These are phyloP conservation scores for Fennellomyces sp. DNA, from an alignment of 371 early-diverging fungal species.

Conservation along the genomic window DNA sequence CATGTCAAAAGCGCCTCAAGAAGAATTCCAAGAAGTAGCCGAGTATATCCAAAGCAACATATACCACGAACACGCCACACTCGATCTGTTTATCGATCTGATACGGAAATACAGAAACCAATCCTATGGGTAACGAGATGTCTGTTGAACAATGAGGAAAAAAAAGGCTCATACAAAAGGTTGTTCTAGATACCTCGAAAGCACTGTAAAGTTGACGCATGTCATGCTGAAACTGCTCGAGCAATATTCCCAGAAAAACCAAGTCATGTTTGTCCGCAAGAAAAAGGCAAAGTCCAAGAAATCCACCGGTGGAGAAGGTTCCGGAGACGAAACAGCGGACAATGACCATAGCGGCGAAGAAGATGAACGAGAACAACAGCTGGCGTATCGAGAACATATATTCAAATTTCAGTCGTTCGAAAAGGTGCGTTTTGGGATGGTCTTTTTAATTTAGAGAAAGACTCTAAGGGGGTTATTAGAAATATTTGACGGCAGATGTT, in stretches of 20 bases:
- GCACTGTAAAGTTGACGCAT: constrained; percentile 59
- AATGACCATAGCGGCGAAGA: constrained; percentile 30
- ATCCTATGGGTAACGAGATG: constrained; percentile 38
- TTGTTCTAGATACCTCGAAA: constrained; percentile 53
- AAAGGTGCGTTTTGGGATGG: constrained; percentile 40
- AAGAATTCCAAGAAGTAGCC: constrained; percentile 60
- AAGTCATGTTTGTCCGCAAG: constrained; percentile 53
- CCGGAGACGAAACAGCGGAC: constrained; percentile 8
- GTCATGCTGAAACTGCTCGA: constrained; percentile 66
- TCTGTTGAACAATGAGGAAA: not conserved
- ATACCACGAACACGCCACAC: constrained; percentile 66
- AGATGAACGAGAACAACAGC: constrained; percentile 30
- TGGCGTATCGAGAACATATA: constrained; percentile 48
- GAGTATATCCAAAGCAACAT: constrained; percentile 72
- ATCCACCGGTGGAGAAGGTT: constrained; percentile 9
- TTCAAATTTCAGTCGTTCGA: constrained; percentile 65
- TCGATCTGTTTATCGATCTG: constrained; percentile 62
- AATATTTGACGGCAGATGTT: constrained; percentile 53
- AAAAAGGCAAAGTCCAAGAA: constrained; percentile 19
- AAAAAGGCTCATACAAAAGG: not conserved
- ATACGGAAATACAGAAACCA: constrained; percentile 48
- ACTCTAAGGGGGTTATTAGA: no score
- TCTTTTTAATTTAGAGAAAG: no score
- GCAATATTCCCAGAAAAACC: constrained; percentile 56
- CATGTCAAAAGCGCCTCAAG: constrained; percentile 54